Evolutionary conservation across 345 rosid genomes (phyloP).

Genomic region (Mangifera indica): DNA sequence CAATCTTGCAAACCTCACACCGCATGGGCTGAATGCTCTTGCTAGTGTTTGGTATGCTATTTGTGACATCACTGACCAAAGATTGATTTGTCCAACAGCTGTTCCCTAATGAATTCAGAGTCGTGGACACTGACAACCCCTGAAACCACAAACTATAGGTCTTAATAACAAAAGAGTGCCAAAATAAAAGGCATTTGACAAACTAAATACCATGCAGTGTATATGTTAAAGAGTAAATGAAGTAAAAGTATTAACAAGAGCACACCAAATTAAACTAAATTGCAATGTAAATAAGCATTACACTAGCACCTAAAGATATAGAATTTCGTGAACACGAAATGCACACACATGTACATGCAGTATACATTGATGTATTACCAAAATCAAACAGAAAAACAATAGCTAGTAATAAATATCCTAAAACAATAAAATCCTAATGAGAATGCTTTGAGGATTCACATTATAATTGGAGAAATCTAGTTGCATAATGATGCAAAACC

Average conservation of each 20-base stretch:
- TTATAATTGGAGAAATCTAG: not conserved
- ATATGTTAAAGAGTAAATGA: not conserved
- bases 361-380: not conserved
- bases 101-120: constrained; percentile 10
- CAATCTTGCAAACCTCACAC: constrained; percentile 35
- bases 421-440: not conserved
- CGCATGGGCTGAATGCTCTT: constrained; percentile 8
- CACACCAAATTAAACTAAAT: not conserved
- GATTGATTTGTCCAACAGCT: constrained; percentile 15
- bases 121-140: not conserved
- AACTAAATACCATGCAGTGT: not conserved
- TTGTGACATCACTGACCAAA: constrained; percentile 18
- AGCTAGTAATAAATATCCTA: not conserved
- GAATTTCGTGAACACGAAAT: not conserved
- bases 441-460: not conserved
- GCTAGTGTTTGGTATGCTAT: constrained; percentile 5
- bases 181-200: not conserved
- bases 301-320: not conserved
- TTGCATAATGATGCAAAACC: not conserved
- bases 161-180: constrained; percentile 2
- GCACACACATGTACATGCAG: not conserved
- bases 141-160: constrained; percentile 9
- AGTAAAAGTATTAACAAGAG: not conserved
- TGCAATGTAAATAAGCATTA: not conserved
- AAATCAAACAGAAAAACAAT: not conserved